A percentile compares a stretch with the other conserved stretches of the same genome.
phyloP scores from a whole-genome alignment of 1,284 basidiomycete species.

The Cryptococcus sp. region DNA sequence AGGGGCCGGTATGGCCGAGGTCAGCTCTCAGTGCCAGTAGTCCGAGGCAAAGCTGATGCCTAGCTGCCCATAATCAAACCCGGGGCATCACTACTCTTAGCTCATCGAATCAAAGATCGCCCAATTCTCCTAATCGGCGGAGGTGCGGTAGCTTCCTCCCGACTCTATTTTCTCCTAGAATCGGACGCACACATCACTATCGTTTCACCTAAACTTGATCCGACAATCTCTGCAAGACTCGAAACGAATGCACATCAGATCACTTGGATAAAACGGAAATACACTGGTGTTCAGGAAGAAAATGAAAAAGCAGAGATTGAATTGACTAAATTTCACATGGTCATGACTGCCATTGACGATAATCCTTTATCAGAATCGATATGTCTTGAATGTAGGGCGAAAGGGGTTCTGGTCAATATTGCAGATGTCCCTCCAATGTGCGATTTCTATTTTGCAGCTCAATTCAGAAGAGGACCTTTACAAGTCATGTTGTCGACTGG shows the following conservation, averaged over 20 bases:
- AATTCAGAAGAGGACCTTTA: constrained; percentile 82
- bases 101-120: constrained; percentile 52
- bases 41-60: not conserved
- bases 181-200: constrained; percentile 48
- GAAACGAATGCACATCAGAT: constrained; percentile 54
- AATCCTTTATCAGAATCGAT: constrained; percentile 64
- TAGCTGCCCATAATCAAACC: constrained; percentile 23
- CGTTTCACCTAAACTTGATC: constrained; percentile 52
- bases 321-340: constrained; percentile 68
- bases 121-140: constrained; percentile 56
- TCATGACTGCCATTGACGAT: constrained; percentile 91
- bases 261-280: constrained; percentile 66
- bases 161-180: constrained; percentile 50
- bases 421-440: constrained; percentile 93
- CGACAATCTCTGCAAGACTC: constrained; percentile 48
- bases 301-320: constrained; percentile 13
- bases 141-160: constrained; percentile 55
- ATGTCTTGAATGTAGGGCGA: constrained; percentile 64
- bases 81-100: constrained; percentile 51
- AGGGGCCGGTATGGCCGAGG: not conserved
- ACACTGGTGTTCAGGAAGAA: constrained; percentile 38
- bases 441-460: constrained; percentile 98
- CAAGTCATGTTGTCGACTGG: constrained; percentile 96
- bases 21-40: not conserved
- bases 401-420: constrained; percentile 83